Base-by-base conservation (phyloP, 192 early-diverging fungal genomes). In the Entophlyctis luteolus region DNA sequence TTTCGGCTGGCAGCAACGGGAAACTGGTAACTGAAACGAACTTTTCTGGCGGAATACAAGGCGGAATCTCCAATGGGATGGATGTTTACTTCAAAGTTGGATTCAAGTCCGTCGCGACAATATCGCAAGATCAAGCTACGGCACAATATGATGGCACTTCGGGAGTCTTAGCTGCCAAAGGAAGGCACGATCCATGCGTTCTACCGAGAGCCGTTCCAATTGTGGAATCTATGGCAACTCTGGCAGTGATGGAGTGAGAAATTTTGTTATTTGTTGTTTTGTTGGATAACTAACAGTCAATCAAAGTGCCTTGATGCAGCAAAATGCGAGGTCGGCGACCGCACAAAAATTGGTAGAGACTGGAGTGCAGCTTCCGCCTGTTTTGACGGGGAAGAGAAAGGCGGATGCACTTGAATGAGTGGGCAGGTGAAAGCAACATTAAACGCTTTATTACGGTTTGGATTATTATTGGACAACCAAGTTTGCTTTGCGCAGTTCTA, bases 21-120 rank as follows among this genome's bases (percentile, higher is more conserved):
- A 81, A 70, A 36, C 63, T 98, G 70, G 85, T 93, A 38, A 99
- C 96, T 2, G 80, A 56, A 42, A 96, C 95, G 23, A 99, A 99
- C 77, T 89, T 91, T 74, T 94, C 92, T 45, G 96, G 96, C 25
- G 96, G 96, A 55, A 90, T 96, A 57, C 67, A 80, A 84, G 96
- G 96, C 38, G 96, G 96, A 35, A 99, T 99, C 48, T 83, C 90
- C 39, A 99, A 99, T 65, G 96, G 96, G 45, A 93, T 96, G 73
- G 79, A 88, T 74, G 89, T 99, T 46, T 96, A 95, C 79, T 99
- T 99, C 81, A 87, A 93, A 58, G 94, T 99, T 27, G 95, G 91
- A 1, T 99, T 99, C 79, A 98, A 99, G 77, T 91, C 96, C 18
- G 86, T 92, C 3, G 96, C 96, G 23, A 99, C 96, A 2, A 99